phyloP scores from a whole-genome alignment of 257 asterid species.

The Fraxinus anomala region DNA sequence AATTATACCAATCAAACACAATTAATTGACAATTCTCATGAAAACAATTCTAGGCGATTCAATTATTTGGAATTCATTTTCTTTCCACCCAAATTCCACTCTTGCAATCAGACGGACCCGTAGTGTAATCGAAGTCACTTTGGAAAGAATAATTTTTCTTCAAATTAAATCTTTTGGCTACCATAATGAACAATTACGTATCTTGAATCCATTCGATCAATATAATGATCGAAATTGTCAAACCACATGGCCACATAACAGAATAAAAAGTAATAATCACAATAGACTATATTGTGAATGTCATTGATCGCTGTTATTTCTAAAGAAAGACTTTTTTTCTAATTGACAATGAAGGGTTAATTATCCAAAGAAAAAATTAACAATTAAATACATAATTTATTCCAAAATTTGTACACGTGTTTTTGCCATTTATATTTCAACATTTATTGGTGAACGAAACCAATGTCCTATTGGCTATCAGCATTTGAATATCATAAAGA shows the following conservation, averaged over 20 bases:
- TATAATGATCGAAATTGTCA: neutral
- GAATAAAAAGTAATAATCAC: neutral
- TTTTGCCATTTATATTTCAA: neutral
- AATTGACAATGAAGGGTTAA: neutral
- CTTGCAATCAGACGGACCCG: no score
- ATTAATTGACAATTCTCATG: no score
- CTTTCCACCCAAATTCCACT: no score
- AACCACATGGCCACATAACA: neutral
- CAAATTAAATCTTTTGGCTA: neutral
- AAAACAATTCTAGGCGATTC: no score
- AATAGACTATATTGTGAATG: neutral
- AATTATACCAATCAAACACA: no score
- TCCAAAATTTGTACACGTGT: neutral
- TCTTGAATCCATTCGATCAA: neutral
- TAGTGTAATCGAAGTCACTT: neutral
- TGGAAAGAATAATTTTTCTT: neutral
- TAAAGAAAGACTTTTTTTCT: neutral
- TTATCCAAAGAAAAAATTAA: neutral
- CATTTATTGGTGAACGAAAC: neutral
- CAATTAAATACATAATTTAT: neutral
- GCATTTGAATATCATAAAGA: neutral
- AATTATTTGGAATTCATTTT: no score
- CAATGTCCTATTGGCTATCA: neutral
- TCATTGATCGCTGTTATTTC: neutral
- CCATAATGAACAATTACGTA: neutral